These are phyloP conservation scores for Neurospora sp. DNA, from an alignment of 495 filamentous ascomycete species.

Conservation along the genomic window DNA sequence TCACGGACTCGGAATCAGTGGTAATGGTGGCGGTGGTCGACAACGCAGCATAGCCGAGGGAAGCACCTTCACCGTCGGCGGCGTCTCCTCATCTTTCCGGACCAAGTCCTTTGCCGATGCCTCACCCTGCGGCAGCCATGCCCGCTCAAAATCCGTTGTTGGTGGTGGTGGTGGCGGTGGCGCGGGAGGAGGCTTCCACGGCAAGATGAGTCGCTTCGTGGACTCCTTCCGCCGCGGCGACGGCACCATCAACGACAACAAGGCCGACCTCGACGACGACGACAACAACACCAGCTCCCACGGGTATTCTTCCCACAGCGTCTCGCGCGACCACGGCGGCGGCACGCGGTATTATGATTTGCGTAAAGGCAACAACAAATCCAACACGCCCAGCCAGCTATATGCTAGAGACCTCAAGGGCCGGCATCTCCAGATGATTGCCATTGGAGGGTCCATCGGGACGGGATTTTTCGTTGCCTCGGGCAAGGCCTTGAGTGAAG, in stretches of 20 bases:
- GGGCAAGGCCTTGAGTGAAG: slow-evolving; percentile 62
- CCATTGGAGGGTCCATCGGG: slow-evolving; percentile 91
- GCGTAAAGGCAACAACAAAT: slow-evolving; percentile 8
- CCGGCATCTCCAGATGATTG: slow-evolving; percentile 92
- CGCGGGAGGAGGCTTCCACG: slow-evolving; percentile 8
- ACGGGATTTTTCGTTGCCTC: slow-evolving; percentile 89
- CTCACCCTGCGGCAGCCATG: not conserved
- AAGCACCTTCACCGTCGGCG: slow-evolving; percentile 10
- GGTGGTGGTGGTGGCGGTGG: not conserved
- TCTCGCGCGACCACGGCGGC: slow-evolving; percentile 4
- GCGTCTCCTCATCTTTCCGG: not conserved
- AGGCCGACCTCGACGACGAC: not conserved
- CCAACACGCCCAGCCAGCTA: slow-evolving; percentile 16
- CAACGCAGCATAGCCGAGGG: slow-evolving; percentile 10
- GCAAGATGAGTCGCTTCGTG: slow-evolving; percentile 12
- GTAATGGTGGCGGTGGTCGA: slow-evolving; percentile 3
- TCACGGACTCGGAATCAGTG: not conserved
- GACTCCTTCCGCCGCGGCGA: slow-evolving; percentile 23
- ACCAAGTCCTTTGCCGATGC: not conserved
- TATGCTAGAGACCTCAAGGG: slow-evolving; percentile 70
- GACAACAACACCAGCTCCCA: not conserved
- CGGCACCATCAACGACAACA: not conserved
- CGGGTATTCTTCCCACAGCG: not conserved
- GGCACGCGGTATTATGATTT: slow-evolving; percentile 21
- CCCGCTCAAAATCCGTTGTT: not conserved